These are phyloP conservation scores for Elongisporangium undulatum DNA, from an alignment of 352 stramenopile genomes.

Conservation along the genomic window DNA sequence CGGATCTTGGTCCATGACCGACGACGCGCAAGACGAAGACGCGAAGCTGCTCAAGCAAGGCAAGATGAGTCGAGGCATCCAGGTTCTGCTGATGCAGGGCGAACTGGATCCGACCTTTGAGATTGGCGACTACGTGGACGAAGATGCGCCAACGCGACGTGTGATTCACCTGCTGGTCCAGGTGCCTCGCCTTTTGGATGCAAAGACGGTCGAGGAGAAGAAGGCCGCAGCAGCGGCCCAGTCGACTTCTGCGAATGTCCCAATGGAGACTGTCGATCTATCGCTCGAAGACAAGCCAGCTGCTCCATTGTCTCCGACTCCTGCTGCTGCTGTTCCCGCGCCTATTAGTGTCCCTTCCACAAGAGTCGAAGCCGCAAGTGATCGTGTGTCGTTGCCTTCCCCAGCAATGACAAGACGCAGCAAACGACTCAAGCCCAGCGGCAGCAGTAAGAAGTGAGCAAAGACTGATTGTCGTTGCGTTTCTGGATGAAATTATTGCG, in stretches of 20 bases:
- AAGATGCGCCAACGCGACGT: neutral
- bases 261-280: neutral
- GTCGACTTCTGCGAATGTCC: neutral
- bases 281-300: too few relatives aligned
- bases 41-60: neutral
- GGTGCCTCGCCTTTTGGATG: neutral
- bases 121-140: neutral
- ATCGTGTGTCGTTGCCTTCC: too few relatives aligned
- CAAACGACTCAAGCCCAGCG: too few relatives aligned
- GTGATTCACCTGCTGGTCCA: neutral
- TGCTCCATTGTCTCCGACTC: too few relatives aligned
- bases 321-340: too few relatives aligned
- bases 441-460: too few relatives aligned
- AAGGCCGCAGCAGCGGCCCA: neutral
- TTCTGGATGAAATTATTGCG: too few relatives aligned
- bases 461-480: too few relatives aligned
- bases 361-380: too few relatives aligned
- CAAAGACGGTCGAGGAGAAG: neutral
- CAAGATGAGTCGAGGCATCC: neutral
- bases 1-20: neutral
- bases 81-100: neutral
- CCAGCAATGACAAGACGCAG: too few relatives aligned
- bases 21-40: neutral
- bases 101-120: neutral
- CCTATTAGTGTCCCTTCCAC: too few relatives aligned